A percentile compares a stretch with the other conserved stretches of the same genome.
phyloP scores from a whole-genome alignment of 352 stramenopile species.

The Thraustochytrium sp. region DNA sequence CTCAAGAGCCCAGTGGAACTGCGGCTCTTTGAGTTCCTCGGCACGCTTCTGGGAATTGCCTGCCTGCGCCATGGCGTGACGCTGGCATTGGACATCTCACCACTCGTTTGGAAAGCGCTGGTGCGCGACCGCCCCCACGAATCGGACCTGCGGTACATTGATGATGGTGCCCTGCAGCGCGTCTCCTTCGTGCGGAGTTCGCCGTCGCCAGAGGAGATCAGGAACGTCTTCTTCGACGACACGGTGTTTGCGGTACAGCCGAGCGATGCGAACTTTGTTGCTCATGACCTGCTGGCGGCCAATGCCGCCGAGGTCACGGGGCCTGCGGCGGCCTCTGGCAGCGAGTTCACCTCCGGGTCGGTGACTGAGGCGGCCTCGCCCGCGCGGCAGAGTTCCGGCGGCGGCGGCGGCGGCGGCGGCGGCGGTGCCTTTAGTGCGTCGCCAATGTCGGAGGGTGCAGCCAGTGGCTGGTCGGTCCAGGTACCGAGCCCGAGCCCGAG shows the following conservation, averaged over 20 bases:
- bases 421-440: too few relatives aligned
- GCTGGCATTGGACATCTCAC: slow-evolving; percentile 14
- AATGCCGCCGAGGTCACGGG: not conserved
- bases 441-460: too few relatives aligned
- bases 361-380: not conserved
- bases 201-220: slow-evolving; percentile 9
- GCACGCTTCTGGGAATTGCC: slow-evolving; percentile 17
- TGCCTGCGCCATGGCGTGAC: slow-evolving; percentile 26
- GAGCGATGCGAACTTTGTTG: not conserved
- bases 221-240: not conserved
- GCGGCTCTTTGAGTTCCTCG: slow-evolving; percentile 40
- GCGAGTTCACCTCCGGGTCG: too few relatives aligned
- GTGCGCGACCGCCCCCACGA: not conserved
- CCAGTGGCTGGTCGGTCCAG: too few relatives aligned
- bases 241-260: not conserved
- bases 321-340: too few relatives aligned
- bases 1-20: slow-evolving; percentile 7
- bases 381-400: not conserved
- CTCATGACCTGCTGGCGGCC: not conserved
- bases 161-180: slow-evolving; percentile 12
- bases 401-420: not conserved
- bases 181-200: not conserved
- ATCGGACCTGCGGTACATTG: slow-evolving; percentile 12
- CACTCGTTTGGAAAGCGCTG: slow-evolving; percentile 15
- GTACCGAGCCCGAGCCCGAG: not conserved